Percentiles rank a stretch among this genome's conserved stretches.
phyloP scores from a whole-genome alignment of 2,329 filamentous ascomycete species.

The Neonectria magnoliae region DNA sequence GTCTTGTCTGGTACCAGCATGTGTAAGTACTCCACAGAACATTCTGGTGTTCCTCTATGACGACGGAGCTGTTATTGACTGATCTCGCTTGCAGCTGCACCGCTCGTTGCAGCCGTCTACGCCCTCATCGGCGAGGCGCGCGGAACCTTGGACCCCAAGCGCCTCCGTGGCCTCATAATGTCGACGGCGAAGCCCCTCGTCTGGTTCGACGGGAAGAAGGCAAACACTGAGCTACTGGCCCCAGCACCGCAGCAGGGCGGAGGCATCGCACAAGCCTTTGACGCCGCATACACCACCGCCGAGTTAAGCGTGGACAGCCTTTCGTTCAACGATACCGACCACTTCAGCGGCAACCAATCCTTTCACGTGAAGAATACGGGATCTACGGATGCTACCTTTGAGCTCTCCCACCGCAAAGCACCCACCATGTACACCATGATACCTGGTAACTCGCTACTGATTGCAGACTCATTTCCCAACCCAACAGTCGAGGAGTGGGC shows the following conservation, averaged over 20 bases:
- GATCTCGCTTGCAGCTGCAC: neutral
- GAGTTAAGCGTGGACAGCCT: neutral
- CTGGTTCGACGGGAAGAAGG: neutral
- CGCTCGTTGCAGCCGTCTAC: neutral
- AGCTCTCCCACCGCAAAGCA: neutral
- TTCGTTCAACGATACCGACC: neutral
- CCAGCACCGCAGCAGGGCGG: neutral
- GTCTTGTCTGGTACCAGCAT: conserved; percentile 4
- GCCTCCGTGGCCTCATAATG: neutral
- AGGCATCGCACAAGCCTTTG: neutral
- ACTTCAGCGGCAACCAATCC: neutral
- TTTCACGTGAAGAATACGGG: neutral
- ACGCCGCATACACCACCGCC: neutral
- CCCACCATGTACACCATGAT: neutral
- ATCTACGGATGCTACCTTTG: neutral
- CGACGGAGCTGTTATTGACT: neutral
- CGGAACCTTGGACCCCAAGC: neutral
- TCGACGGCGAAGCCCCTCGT: neutral
- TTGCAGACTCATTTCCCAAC: neutral
- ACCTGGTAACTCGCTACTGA: neutral
- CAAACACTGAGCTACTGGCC: neutral
- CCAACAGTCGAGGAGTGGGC: neutral
- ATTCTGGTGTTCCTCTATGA: neutral
- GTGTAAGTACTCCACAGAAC: neutral
- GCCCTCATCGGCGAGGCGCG: neutral